Evolutionary conservation across 805 yeast species (phyloP), one percentile per base, ranked within the genome.

Genomic region (Sugiyamaella mastotermitis): DNA sequence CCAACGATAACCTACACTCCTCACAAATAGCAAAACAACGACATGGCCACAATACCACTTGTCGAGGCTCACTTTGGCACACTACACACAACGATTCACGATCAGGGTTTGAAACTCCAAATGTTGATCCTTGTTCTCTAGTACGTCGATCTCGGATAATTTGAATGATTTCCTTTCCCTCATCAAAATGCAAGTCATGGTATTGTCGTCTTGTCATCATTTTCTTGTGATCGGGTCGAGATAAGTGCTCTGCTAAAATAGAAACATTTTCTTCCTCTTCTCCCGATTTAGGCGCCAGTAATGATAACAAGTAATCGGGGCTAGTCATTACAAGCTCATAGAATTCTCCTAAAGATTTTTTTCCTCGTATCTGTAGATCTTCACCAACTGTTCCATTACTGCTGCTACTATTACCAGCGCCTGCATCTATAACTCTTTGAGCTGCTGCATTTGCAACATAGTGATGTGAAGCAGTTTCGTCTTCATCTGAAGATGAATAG

Each of bases 21-120:
- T 87, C 95, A 58, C 97, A 88, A 4, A 88, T 66, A 0, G 95
- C 87, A 40, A 88, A 74, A 58, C 97, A 88, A 50, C 77, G 74
- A 56, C 97, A 88, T 0, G 97, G 97, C 97, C 97, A 88, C 2
- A 90, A 65, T 6, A 88, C 78, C 29, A 88, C 74, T 41, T 80
- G 83, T 47, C 96, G 68, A 4, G 77, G 72, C 41, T 80, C 76
- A 4, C 71, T 68, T 49, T 82, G 90, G 56, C 97, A 88, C 2
- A 88, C 80, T 5, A 84, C 94, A 60, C 97, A 87, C 56, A 2
- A 61, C 50, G 19, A 57, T 57, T 58, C 63, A 2, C 56, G 57
- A 11, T 49, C 52, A 6, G 50, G 52, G 8, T n/a, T n/a, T n/a
- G n/a, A n/a, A n/a, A n/a, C n/a, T n/a, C n/a, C n/a, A n/a, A n/a